Evolutionary conservation across 768 basidiomycete genomes (phyloP), one percentile per base, ranked within the genome.

Genomic region (Leccinum obscurum): DNA sequence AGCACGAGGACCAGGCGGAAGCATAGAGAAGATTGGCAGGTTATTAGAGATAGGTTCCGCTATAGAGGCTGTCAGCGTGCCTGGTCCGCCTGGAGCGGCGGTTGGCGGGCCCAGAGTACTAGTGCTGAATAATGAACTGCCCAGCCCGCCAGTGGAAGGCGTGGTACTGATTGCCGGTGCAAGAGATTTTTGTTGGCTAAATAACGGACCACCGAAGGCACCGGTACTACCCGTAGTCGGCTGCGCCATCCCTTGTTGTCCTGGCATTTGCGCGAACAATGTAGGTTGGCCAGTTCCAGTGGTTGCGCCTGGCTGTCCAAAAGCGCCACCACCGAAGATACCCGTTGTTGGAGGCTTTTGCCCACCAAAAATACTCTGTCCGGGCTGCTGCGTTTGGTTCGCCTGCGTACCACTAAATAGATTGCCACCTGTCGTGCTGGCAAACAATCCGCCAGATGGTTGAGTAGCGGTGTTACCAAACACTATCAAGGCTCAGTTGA

Each of bases 21-120:
- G 83, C 81, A 92, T 80, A 55, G 83, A 85, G 70, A 88, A 92
- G 54, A 90, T 87, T 4, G 87, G 87, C 55, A 91, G 71, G 62
- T 88, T 87, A 54, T 84, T 79, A 34, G 83, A 84, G 63, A 93
- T 87, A 8, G 92, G 92, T 72, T 95, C 90, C 28, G 90, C 88
- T 68, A 98, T 92, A 20, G 95, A 95, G 2, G 93, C 91, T 9
- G 88, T 90, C 56, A 96, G 77, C 0, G 81, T 73, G 39, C 85
- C 85, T 74, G 85, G 84, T 46, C 78, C 77, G 34, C 76, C 83
- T n/a, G 78, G 76, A 56, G 76, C 74, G 50, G 70, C 70, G 0
- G 74, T 68, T 34, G 82, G 81, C 11, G 77, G 71, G 52, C 77
- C 78, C 28, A 84, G 74, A 52, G 60, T 70, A 37, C 60, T 68